Conservation (phyloP, 805 yeast genomes). For the Nakazawaea ambrosiae region DNA sequence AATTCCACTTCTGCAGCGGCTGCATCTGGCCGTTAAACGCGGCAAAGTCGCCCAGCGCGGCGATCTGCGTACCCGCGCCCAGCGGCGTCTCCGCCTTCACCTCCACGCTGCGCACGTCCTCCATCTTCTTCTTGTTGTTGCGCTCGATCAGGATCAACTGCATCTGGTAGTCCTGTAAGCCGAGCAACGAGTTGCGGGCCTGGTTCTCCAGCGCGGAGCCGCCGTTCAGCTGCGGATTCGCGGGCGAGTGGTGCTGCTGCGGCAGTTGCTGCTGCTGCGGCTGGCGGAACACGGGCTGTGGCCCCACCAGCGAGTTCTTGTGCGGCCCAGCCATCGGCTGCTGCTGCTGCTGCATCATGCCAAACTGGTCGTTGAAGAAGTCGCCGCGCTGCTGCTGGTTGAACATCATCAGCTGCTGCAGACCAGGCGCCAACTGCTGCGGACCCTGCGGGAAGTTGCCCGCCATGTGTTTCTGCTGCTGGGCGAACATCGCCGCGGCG, state of each 20-base stretch:
- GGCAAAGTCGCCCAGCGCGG: too few relatives aligned
- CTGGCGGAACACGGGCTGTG: constrained; percentile 17
- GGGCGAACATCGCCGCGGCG: constrained; percentile 20
- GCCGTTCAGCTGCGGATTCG: constrained; percentile 3
- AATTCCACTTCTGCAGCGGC: constrained; percentile 11
- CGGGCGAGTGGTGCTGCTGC: constrained; percentile 11
- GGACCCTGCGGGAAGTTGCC: constrained; percentile 18
- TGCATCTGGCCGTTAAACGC: constrained; percentile 17
- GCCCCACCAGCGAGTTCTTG: constrained; percentile 4
- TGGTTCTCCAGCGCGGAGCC: constrained; percentile 1
- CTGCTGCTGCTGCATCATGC: constrained; percentile 17
- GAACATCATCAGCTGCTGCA: constrained; percentile 11
- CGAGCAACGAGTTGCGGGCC: constrained; percentile 8
- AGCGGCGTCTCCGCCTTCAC: constrained; percentile 10
- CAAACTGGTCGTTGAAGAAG: constrained; percentile 20
- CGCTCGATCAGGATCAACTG: constrained; percentile 69
- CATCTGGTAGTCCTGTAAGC: constrained; percentile 70
- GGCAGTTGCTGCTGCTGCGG: constrained; percentile 18
- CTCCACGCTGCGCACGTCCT: constrained; percentile 38
- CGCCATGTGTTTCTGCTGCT: constrained; percentile 10
- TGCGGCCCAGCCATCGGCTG: constrained; percentile 30
- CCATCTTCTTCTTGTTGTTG: constrained; percentile 65
- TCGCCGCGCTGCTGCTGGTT: constrained; percentile 15
- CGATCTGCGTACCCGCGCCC: too few relatives aligned
- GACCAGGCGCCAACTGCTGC: constrained; percentile 6